Evolutionary conservation across 148 eudicot genomes (phyloP), one percentile per base, ranked within the genome.

Genomic region (Pharnaceum exiguum): DNA sequence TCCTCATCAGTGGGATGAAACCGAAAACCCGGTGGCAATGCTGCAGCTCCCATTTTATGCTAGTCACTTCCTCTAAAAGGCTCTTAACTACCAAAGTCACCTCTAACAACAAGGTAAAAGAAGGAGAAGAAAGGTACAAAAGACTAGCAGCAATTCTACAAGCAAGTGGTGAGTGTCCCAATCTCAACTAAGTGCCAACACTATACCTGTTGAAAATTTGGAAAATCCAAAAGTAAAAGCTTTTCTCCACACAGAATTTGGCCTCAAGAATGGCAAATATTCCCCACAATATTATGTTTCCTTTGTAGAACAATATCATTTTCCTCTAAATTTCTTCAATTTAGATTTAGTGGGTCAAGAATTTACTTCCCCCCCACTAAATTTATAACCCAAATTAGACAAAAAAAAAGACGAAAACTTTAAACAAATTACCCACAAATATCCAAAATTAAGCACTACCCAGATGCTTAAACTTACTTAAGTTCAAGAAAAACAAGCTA

Each of bases 1-100:
- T 86, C 95, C 48, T 80, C 80, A 56, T 86, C 95, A 11, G 95
- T 86, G 2, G 95, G 95, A 54, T 83, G 95, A 70, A 86, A 86
- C 21, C 95, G 84, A 57, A 87, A 87, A 33, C 95, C 95, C 15
- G 95, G 95, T 59, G 95, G 95, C 78, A 87, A 73, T 54, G 85
- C 59, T 38, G 77, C 70, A 54, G 81, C 72, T 40, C 59, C 84
- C 84, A 84, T 87, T 46, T 27, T 76, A n/a, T n/a, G n/a, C n/a
- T n/a, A n/a, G 54, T 40, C 27, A 67, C 51, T 60, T 50, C 21
- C 50, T 21, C 47, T 21, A 37, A 19, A 17, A 28, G 30, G 25
- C n/a, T 45, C 55, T 51, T 43, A 46, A 46, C 51, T 55, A 56
- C 22, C 48, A 46, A 32, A 59, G 62, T 43, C 29, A 33, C 16